These are phyloP conservation scores for Kodamaea laetipori DNA, from an alignment of 805 yeast genomes.

Conservation along the genomic window DNA sequence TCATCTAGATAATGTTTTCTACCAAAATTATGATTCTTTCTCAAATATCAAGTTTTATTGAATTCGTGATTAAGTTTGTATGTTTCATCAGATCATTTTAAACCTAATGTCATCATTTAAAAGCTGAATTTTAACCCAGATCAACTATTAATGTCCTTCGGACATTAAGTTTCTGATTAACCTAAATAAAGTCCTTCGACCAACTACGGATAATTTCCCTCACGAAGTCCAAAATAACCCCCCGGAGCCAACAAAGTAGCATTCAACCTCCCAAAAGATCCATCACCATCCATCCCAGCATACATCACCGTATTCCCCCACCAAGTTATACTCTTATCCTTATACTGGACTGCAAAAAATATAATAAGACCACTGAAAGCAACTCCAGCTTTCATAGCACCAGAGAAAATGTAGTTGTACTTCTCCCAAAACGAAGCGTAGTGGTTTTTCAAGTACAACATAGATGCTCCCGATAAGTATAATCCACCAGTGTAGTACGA, in stretches of 20 bases:
- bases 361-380: slow-evolving; percentile 38
- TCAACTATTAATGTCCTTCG: too few relatives aligned
- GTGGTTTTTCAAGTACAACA: slow-evolving; percentile 31
- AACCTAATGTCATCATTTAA: too few relatives aligned
- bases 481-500: slow-evolving; percentile 33
- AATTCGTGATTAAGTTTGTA: too few relatives aligned
- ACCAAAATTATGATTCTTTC: too few relatives aligned
- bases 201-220: slow-evolving; percentile 27
- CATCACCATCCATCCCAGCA: slow-evolving; percentile 41
- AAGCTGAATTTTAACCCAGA: too few relatives aligned
- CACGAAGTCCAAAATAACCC: slow-evolving; percentile 41
- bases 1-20: too few relatives aligned
- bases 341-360: slow-evolving; percentile 40
- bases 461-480: slow-evolving; percentile 28
- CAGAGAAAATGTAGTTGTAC: slow-evolving; percentile 36
- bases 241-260: slow-evolving; percentile 28
- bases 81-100: too few relatives aligned
- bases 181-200: too few relatives aligned
- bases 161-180: too few relatives aligned
- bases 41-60: too few relatives aligned
- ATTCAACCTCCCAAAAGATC: slow-evolving; percentile 28
- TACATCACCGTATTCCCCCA: slow-evolving; percentile 34
- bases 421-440: slow-evolving; percentile 38
- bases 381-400: slow-evolving; percentile 35
- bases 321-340: slow-evolving; percentile 30